Percentiles rank a stretch among this genome's conserved stretches.
Evolutionary conservation across 257 asterid genomes (phyloP).

Genomic region (Perilla frutescens): DNA sequence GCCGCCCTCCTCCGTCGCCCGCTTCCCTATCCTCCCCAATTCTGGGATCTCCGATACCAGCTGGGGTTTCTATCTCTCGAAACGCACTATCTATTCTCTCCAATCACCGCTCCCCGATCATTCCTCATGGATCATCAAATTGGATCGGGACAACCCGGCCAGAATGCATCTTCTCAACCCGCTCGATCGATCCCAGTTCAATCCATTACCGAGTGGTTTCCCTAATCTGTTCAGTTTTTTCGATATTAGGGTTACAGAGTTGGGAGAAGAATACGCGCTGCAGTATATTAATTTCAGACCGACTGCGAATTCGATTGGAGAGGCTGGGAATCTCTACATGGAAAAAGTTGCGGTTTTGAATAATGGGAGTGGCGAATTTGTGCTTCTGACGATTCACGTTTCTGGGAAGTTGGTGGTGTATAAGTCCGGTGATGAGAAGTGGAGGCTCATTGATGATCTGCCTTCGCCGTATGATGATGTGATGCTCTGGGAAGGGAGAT

Average conservation of each 20-base stretch:
- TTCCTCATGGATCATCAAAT: slow-evolving; percentile 68
- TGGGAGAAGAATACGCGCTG: slow-evolving; percentile 70
- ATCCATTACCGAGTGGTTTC: slow-evolving; percentile 59
- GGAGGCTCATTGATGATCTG: slow-evolving; percentile 67
- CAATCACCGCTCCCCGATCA: slow-evolving; percentile 40
- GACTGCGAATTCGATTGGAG: slow-evolving; percentile 70
- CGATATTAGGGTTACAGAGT: slow-evolving; percentile 53
- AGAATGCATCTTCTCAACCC: slow-evolving; percentile 69
- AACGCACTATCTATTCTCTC: slow-evolving; percentile 58
- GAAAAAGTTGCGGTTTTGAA: slow-evolving; percentile 75
- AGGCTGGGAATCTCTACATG: slow-evolving; percentile 78
- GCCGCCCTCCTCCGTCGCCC: slow-evolving; percentile 45
- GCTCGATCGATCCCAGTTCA: slow-evolving; percentile 54
- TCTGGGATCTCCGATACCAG: slow-evolving; percentile 66
- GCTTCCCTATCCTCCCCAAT: slow-evolving; percentile 85
- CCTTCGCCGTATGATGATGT: slow-evolving; percentile 79
- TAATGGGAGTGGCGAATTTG: slow-evolving; percentile 41
- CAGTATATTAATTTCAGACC: slow-evolving; percentile 78
- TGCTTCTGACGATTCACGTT: slow-evolving; percentile 69
- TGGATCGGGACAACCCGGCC: slow-evolving; percentile 58
- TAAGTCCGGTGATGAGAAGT: slow-evolving; percentile 73
- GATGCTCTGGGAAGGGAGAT: slow-evolving; percentile 54
- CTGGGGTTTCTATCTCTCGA: slow-evolving; percentile 83
- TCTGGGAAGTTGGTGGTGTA: slow-evolving; percentile 75
- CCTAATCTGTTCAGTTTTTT: slow-evolving; percentile 56